These are phyloP conservation scores for Phytophthora palmivora DNA, from an alignment of 352 stramenopile species.

Conservation along the genomic window DNA sequence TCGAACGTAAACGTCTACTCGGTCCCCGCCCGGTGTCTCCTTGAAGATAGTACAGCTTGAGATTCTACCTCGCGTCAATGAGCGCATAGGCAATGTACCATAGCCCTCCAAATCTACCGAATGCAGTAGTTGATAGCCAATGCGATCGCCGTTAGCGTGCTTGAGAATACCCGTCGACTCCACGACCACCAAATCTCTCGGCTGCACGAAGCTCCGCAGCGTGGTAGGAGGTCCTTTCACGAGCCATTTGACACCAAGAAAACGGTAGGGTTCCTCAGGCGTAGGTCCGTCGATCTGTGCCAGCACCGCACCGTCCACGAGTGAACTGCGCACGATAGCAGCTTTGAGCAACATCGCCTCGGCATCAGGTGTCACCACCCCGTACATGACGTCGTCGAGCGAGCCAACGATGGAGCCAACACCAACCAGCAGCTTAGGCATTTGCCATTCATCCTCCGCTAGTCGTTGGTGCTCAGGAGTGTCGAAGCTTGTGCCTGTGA, in stretches of 20 bases:
- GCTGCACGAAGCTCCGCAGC: conserved; percentile 38
- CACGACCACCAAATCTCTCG: conserved; percentile 53
- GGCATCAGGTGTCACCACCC: conserved; percentile 46
- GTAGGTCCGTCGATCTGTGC: conserved; percentile 39
- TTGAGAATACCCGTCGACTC: conserved; percentile 45
- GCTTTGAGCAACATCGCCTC: conserved; percentile 51
- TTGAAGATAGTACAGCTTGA: conserved; percentile 52
- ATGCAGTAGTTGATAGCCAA: conserved; percentile 53
- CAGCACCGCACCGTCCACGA: conserved; percentile 52
- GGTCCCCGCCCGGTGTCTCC: conserved; percentile 29
- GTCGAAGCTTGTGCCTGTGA: conserved; percentile 37
- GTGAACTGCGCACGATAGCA: conserved; percentile 36
- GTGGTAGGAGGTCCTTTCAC: conserved; percentile 44
- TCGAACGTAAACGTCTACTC: conserved; percentile 49
- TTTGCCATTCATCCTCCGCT: conserved; percentile 45
- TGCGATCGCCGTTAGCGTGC: conserved; percentile 33
- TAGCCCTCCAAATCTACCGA: conserved; percentile 48
- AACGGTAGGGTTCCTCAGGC: conserved; percentile 42
- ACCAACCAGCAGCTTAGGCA: conserved; percentile 53
- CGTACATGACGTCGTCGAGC: conserved; percentile 74
- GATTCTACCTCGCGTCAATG: conserved; percentile 44
- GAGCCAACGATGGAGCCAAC: conserved; percentile 53
- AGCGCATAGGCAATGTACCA: conserved; percentile 28
- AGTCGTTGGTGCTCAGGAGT: conserved; percentile 39
- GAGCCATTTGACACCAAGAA: conserved; percentile 63